Evolutionary conservation across 805 yeast species (phyloP).

Genomic region (Saccharomycopsis lassenensis): DNA sequence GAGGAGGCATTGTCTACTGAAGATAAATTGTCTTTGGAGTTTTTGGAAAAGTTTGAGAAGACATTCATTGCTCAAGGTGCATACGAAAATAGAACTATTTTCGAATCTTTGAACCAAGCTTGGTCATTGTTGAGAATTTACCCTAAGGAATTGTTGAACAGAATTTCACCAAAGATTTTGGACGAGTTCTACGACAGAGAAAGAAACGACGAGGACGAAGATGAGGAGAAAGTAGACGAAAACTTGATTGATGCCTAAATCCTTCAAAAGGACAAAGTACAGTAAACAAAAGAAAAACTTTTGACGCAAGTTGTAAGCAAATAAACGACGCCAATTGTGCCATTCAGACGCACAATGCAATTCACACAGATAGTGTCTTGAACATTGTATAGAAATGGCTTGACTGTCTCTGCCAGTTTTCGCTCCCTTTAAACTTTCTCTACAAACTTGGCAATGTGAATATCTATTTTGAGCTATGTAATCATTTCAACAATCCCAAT

Average conservation of each 20-base stretch:
- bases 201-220: slow-evolving; percentile 51
- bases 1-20: slow-evolving; percentile 97
- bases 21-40: slow-evolving; percentile 94
- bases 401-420: no score
- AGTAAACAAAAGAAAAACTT: no score
- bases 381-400: no score
- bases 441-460: no score
- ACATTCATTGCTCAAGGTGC: slow-evolving; percentile 94
- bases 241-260: slow-evolving; percentile 31
- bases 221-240: slow-evolving; percentile 28
- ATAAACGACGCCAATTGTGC: no score
- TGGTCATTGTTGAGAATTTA: slow-evolving; percentile 97
- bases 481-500: slow-evolving; percentile 41
- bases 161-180: slow-evolving; percentile 95
- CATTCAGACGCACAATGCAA: no score
- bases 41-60: slow-evolving; percentile 95
- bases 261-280: neutral
- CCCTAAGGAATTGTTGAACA: slow-evolving; percentile 97
- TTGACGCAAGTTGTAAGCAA: no score
- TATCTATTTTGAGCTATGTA: no score
- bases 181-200: slow-evolving; percentile 92
- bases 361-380: no score
- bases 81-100: slow-evolving; percentile 88
- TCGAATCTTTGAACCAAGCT: slow-evolving; percentile 94
- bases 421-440: no score